Base-by-base conservation (phyloP, 805 yeast species). In the Candida pseudoglaebosa region DNA sequence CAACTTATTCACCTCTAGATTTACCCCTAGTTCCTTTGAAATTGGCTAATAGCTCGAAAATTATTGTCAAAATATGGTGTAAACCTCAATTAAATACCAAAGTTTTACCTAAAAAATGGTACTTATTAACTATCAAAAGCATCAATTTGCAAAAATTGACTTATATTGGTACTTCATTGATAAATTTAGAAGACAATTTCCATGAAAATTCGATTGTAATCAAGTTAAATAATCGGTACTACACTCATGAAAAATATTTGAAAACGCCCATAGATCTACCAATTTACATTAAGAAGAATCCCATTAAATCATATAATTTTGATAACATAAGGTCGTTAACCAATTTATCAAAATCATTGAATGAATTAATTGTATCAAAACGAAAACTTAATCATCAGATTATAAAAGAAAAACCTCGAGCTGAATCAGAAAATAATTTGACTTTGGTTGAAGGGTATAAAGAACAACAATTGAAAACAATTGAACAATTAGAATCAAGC, bases 321-420 rank as follows among this genome's bases (percentile, higher is more conserved):
- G 67, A 62, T 37, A 34, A 51, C 6, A 52, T 62, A n/a, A 38
- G 70, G 31, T 46, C 61, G 1, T 36, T 62, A 7, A 48, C 47
- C 32, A 56, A 52, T 30, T 40, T 62, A n/a, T 37, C 47, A 12
- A 44, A 45, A 16, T 54, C 67, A 1, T 38, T 57, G 2, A 53
- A 52, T 19, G 73, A 68, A 36, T 53, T 67, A 28, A 24, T 38
- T 4, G 12, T 28, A 2, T 42, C 63, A 24, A 66, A 65, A 40
- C 26, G 21, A n/a, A 45, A 39, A 15, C 38, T 60, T 1, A 35
- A 54, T 1, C 32, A 22, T 3, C 59, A 55, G 15, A 57, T 65
- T 13, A 22, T 44, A 13, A 46, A 48, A 9, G 22, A 8, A 49
- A 45, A 29, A 41, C 40, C 34, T 10, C 36, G 38, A 4, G 46